Base-by-base conservation (phyloP, 768 basidiomycete genomes). In the Amanita jacksonii region DNA sequence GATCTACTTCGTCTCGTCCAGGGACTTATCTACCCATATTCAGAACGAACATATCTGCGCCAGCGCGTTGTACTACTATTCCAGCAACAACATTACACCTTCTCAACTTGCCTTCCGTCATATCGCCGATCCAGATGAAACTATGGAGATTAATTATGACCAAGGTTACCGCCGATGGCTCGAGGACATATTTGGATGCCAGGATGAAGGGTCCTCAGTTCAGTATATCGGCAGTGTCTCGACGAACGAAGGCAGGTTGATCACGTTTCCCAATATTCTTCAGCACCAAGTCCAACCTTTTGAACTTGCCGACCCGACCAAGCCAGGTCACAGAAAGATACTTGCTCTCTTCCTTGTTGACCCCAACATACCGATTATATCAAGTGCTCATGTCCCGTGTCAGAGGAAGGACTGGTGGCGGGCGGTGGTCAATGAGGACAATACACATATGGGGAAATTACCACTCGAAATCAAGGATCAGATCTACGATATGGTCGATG, bases 301-400 rank as follows among this genome's bases (percentile, higher is more conserved):
- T 48, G 36, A 49, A 19, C 60, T 66, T 10, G 44, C 38, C 2
- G 62, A 68, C 49, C 48, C 48, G 1, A 54, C 58, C 5, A 58
- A 58, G 43, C 61, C 63, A 5, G 67, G 65, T n/a, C 56, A 62
- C 34, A 56, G 59, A 28, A 68, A 62, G 49, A 62, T 68, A 22
- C 45, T 67, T 18, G 58, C 57, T 3, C 51, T 67, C n/a, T 65
- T 62, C 52, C 61, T 67, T 32, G 55, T 65, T 44, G 60, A 67
- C 43, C 57, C 58, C 2, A 51, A 54, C 34, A 43, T 55, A 24
- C 49, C 38, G 10, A 50, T 61, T 16, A 49, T 54, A 13, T 60
- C 58, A 8, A 54, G 57, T 1, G 51, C 54, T 3, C 55, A 57
- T 25, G 53, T 61, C 9, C 57, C 57, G 1, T 58, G 55, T 15